Evolutionary conservation across 2,329 filamentous ascomycete genomes (phyloP), one percentile per base, ranked within the genome.

Genomic region (Penicillium sp.): DNA sequence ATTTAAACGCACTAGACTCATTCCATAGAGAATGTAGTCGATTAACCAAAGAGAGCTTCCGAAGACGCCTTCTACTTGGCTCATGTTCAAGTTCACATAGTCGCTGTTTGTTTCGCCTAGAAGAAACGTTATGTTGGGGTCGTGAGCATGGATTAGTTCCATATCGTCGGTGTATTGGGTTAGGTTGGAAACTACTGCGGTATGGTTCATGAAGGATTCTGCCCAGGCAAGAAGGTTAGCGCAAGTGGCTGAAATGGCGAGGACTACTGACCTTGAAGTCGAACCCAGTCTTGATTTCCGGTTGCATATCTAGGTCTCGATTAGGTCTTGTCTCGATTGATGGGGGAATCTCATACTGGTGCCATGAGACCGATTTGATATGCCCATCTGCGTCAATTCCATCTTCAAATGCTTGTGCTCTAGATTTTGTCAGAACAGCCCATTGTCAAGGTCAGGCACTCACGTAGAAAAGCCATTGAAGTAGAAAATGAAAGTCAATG

Each of bases 161-260:
- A 59, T 59, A 32, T 56, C 56, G 3, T 51, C 43, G 22, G 43
- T 44, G 18, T 54, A 59, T 43, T 59, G 56, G 9, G 43, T 56
- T 2, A 59, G 34, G n/a, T 59, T 59, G n/a, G 16, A 39, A 4
- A 14, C 34, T 21, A 54, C 45, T 29, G 50, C 49, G 13, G 49
- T 56, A 38, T 59, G 56, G 38, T 56, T 59, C 56, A 59, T 59
- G 48, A 59, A 59, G 4, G 53, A 56, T 18, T 51, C 56, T 59
- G 18, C n/a, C n/a, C n/a, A n/a, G n/a, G n/a, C n/a, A n/a, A 4
- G 9, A 2, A 11, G 22, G 22, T 43, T 5, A 43, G 42, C 22
- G 14, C 18, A 3, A 16, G 5, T 16, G n/a, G 2, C 24, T 43
- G 42, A 24, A 10, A 36, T 32, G n/a, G 42, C 32, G 10, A 31